phyloP scores from a whole-genome alignment of 495 filamentous ascomycete species.

The Penicillium argentinense region DNA sequence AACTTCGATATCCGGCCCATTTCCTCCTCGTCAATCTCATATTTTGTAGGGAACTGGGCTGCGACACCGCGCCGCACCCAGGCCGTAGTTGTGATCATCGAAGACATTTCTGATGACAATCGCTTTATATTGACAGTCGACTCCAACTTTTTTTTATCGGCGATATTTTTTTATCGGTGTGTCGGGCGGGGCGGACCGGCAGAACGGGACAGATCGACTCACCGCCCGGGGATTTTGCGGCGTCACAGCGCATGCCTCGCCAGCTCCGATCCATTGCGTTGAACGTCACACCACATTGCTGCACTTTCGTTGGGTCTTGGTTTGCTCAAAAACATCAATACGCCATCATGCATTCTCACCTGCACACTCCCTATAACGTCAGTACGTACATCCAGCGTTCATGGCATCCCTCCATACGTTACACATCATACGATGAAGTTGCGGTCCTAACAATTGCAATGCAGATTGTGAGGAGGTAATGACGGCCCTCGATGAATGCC shows the following conservation, averaged over 20 bases:
- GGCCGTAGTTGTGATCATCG: slow-evolving; percentile 88
- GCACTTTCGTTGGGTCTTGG: no score
- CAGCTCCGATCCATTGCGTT: background rate
- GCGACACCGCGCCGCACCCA: slow-evolving; percentile 97
- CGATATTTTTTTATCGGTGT: slow-evolving; percentile 38
- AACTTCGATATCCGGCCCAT: slow-evolving; percentile 86
- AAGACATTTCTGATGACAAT: slow-evolving; percentile 54
- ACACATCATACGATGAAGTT: no score
- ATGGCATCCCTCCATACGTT: background rate
- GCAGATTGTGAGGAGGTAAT: slow-evolving; percentile 92
- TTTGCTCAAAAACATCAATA: no score
- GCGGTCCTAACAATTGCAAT: slow-evolving; percentile 1
- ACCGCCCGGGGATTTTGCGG: slow-evolving; percentile 33
- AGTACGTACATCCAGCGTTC: slow-evolving; percentile 53
- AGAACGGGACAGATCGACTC: slow-evolving; percentile 26
- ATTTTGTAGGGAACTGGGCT: slow-evolving; percentile 85
- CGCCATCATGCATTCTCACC: slow-evolving; percentile 83
- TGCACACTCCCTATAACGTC: slow-evolving; percentile 86
- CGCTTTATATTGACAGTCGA: slow-evolving; percentile 15
- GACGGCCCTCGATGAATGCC: slow-evolving; percentile 90
- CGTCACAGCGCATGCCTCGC: no score
- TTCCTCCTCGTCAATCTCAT: slow-evolving; percentile 89
- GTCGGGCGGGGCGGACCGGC: slow-evolving; percentile 32
- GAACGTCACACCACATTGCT: background rate
- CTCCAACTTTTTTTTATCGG: slow-evolving; percentile 24